These are phyloP conservation scores for Astragalus glycyphyllos DNA, from an alignment of 306 rosid species.

Conservation along the genomic window DNA sequence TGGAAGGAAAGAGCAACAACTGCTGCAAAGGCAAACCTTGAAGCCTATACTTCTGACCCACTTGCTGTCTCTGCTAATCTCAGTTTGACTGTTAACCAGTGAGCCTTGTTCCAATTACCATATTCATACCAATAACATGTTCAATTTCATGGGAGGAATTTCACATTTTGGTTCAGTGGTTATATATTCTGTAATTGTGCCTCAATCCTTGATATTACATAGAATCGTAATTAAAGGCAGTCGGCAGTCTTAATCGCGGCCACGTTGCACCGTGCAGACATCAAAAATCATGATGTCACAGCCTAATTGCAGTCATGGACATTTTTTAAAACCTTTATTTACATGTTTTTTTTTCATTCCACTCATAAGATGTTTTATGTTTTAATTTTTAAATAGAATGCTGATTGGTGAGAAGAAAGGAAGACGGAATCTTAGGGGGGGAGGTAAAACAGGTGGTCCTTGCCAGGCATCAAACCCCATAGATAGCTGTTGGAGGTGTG, in stretches of 20 bases:
- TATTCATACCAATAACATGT: neutral
- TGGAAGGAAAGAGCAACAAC: constrained; percentile 52
- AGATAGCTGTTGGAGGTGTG: constrained; percentile 90
- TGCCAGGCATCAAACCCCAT: constrained; percentile 81
- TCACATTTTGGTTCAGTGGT: neutral
- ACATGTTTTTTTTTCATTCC: constrained; percentile 1
- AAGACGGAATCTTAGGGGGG: constrained; percentile 47
- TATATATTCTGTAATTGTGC: no score
- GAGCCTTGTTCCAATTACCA: constrained; percentile 15
- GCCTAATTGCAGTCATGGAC: no score
- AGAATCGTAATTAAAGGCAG: no score
- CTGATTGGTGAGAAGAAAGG: constrained; percentile 11
- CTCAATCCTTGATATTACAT: no score
- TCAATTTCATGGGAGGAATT: neutral
- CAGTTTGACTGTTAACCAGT: constrained; percentile 51
- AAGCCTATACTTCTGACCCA: constrained; percentile 53
- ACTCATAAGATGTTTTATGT: neutral
- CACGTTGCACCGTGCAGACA: no score
- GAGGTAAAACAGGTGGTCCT: neutral
- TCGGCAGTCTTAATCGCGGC: no score
- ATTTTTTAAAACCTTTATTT: neutral
- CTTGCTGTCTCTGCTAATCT: constrained; percentile 47
- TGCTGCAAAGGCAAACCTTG: constrained; percentile 40
- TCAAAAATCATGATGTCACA: no score
- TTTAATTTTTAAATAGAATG: constrained; percentile 42